Conservation (phyloP, 257 asterid genomes). For the Haberlea rhodopensis region DNA sequence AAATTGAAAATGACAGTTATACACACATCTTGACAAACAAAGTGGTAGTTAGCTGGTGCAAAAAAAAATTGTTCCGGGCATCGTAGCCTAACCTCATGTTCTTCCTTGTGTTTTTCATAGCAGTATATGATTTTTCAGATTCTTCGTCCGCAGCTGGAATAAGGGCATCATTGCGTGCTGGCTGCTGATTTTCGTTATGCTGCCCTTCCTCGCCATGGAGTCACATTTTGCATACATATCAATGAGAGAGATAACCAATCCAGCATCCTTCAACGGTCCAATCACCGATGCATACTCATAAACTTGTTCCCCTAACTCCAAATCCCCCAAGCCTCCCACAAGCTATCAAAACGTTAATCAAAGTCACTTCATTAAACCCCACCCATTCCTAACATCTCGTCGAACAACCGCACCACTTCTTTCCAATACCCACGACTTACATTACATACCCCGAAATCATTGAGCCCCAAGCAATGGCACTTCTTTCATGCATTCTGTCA, state of each 20-base stretch:
- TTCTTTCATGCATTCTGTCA: conserved; percentile 37
- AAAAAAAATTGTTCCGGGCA: too few relatives aligned
- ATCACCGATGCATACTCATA: conserved; percentile 28
- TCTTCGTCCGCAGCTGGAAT: conserved; percentile 56
- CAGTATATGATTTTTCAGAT: too few relatives aligned
- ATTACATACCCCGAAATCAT: conserved; percentile 43
- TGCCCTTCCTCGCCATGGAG: conserved; percentile 32
- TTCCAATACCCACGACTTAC: conserved; percentile 33
- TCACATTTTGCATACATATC: conserved; percentile 51
- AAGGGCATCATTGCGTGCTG: conserved; percentile 41
- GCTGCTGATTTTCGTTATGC: conserved; percentile 32
- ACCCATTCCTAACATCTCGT: conserved; percentile 26
- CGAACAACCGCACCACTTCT: conserved; percentile 36
- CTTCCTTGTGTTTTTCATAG: too few relatives aligned
- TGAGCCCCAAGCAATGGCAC: conserved; percentile 37
- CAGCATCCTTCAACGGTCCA: conserved; percentile 26
- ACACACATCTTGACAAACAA: too few relatives aligned
- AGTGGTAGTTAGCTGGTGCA: too few relatives aligned
- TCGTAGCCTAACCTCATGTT: too few relatives aligned
- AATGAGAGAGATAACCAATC: conserved; percentile 39
- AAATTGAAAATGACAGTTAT: too few relatives aligned
- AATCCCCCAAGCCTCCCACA: conserved; percentile 45
- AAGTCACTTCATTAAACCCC: conserved; percentile 30
- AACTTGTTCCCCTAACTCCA: conserved; percentile 45
- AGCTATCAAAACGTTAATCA: conserved; percentile 42